Evolutionary conservation across 345 rosid genomes (phyloP), one percentile per base, ranked within the genome.

Genomic region (Sisymbrium altissimum): DNA sequence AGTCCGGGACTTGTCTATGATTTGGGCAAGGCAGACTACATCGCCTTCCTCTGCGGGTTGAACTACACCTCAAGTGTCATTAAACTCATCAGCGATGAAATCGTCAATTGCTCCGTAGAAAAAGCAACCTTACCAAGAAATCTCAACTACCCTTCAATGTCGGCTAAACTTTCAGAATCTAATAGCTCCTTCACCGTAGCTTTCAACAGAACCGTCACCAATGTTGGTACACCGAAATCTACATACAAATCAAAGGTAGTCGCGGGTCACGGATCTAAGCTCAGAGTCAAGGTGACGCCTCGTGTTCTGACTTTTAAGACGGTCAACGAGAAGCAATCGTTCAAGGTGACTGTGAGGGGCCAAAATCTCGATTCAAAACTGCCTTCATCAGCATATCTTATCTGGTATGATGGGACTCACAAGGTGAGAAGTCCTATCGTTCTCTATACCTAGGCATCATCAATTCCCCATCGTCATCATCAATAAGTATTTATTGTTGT

Each of bases 171-270:
- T 11, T 54, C 53, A 0, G 11, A 19, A 57, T 15, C 58, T 15
- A 1, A 39, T 5, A 58, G 3, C 52, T 0, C 80, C 21, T 79
- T 84, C 75, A 64, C 44, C 0, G 8, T 79, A 5, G 18, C 14
- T 4, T 81, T 88, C 36, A 69, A 38, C 23, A 72, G 90, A 72
- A 83, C 83, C n/a, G 83, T 86, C 9, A 87, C 88, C 14, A 89
- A 89, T 44, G 88, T 84, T 13, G 88, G 91, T 0, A 12, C 43
- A 0, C 62, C 79, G 6, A 78, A 72, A 62, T 83, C 88, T 11
- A 81, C 67, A 43, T 89, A 89, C 80, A 83, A 11, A 27, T 84
- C 76, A 18, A 12, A 66, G 7, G 54, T 83, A 18, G 57, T 66
- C 0, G 14, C 23, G 2, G 43, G 30, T 35, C 25, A 33, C 4